These are phyloP conservation scores for Saprolegnia diclina DNA, from an alignment of 352 stramenopile genomes.

Conservation along the genomic window DNA sequence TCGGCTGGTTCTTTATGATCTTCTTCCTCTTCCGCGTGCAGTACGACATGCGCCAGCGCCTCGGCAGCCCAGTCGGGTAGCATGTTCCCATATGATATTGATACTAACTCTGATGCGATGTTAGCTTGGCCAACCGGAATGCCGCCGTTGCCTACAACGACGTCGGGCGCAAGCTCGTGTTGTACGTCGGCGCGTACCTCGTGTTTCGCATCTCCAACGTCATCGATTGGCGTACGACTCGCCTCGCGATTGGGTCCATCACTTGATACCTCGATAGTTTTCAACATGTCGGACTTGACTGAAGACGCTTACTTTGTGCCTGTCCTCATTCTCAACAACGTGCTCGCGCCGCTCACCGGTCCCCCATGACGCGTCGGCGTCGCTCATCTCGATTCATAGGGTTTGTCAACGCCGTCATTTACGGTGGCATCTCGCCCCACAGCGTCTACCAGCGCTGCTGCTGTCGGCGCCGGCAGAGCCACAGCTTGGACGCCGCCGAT, in stretches of 20 bases:
- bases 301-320: slow-evolving; percentile 1
- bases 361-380: too few species aligned
- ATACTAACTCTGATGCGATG: not conserved
- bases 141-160: slow-evolving; percentile 68
- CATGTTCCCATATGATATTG: slow-evolving; percentile 7
- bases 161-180: slow-evolving; percentile 75
- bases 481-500: not conserved
- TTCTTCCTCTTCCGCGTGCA: slow-evolving; percentile 68
- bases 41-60: slow-evolving; percentile 66
- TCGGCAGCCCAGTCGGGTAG: slow-evolving; percentile 42
- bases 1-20: slow-evolving; percentile 46
- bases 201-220: slow-evolving; percentile 73
- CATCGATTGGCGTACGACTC: slow-evolving; percentile 35
- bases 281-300: not conserved
- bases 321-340: not conserved
- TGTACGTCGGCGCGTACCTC: slow-evolving; percentile 77
- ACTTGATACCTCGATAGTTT: not conserved
- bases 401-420: slow-evolving; percentile 82
- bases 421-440: slow-evolving; percentile 42
- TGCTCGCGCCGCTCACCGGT: slow-evolving; percentile 6
- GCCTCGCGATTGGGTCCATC: too few species aligned
- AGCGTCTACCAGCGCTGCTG: not conserved
- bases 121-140: slow-evolving; percentile 51
- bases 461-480: not conserved
- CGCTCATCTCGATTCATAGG: slow-evolving; percentile 33